Conservation (phyloP, 805 yeast genomes). For the Candida qinlingensis region DNA sequence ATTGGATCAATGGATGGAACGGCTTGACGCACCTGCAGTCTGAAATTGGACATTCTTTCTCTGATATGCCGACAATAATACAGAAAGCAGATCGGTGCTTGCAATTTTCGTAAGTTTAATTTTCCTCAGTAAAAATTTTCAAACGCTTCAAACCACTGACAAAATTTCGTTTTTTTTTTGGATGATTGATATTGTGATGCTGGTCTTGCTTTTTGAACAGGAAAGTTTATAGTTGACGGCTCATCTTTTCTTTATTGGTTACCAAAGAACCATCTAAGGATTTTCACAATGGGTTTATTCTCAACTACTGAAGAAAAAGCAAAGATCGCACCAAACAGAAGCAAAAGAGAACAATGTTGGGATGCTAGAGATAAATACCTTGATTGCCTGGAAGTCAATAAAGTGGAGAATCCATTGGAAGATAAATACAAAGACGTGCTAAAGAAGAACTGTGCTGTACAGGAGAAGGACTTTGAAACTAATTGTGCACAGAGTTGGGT, state of each 20-base stretch:
- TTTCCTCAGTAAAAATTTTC: background rate
- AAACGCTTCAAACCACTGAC: no score
- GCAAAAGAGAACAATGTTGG: slow-evolving; percentile 81
- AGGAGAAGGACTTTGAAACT: slow-evolving; percentile 56
- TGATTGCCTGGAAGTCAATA: slow-evolving; percentile 62
- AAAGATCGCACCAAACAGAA: slow-evolving; percentile 51
- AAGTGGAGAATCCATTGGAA: slow-evolving; percentile 67
- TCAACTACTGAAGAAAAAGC: slow-evolving; percentile 24
- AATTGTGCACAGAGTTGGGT: slow-evolving; percentile 87
- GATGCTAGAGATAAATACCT: slow-evolving; percentile 77
- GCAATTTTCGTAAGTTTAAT: no score
- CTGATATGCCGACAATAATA: no score
- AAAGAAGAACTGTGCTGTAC: slow-evolving; percentile 48
- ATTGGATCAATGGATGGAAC: slow-evolving; percentile 82
- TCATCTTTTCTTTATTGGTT: no score
- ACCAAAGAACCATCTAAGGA: background rate
- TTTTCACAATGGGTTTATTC: slow-evolving; percentile 46
- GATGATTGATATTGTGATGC: no score
- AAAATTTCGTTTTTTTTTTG: no score
- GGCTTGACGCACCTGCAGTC: slow-evolving; percentile 72
- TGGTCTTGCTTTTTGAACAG: no score
- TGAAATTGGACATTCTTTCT: slow-evolving; percentile 31
- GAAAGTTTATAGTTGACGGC: background rate
- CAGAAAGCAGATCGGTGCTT: background rate
- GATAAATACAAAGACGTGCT: slow-evolving; percentile 42